Percentiles rank a stretch among this genome's conserved stretches.
These are phyloP conservation scores for Omphalotus olearius DNA, from an alignment of 1,284 basidiomycete genomes.

Conservation along the genomic window DNA sequence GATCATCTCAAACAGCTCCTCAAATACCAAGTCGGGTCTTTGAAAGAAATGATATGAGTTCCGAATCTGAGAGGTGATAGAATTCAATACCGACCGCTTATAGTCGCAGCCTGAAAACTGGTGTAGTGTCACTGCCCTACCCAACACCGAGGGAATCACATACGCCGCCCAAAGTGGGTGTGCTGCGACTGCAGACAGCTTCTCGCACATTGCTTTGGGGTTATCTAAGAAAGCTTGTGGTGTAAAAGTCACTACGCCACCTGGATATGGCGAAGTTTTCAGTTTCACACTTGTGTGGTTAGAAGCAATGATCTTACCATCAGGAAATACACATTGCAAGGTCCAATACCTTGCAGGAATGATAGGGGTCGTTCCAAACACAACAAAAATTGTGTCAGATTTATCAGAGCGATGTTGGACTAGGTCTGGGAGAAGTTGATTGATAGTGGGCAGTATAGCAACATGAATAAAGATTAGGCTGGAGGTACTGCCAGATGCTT, in stretches of 20 bases:
- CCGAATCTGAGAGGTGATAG: too few relatives aligned
- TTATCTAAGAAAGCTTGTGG: constrained; percentile 51
- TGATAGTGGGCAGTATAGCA: constrained; percentile 43
- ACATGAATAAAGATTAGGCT: constrained; percentile 58
- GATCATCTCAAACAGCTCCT: constrained; percentile 42
- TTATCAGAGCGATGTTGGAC: constrained; percentile 34
- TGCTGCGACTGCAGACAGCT: constrained; percentile 44
- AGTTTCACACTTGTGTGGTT: constrained; percentile 12
- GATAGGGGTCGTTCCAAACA: constrained; percentile 57
- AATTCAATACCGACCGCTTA: not conserved
- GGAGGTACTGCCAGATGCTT: constrained; percentile 23
- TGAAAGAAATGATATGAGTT: too few relatives aligned
- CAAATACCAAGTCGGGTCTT: constrained; percentile 36
- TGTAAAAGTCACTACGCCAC: constrained; percentile 66
- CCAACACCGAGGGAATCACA: constrained; percentile 55
- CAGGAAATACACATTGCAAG: constrained; percentile 56
- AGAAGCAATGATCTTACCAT: constrained; percentile 38
- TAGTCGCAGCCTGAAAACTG: constrained; percentile 25
- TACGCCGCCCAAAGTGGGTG: constrained; percentile 68
- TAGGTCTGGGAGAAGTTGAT: constrained; percentile 38
- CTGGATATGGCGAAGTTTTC: constrained; percentile 28
- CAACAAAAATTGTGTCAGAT: constrained; percentile 50
- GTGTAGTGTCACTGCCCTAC: constrained; percentile 34
- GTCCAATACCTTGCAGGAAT: constrained; percentile 50
- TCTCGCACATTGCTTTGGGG: constrained; percentile 36